A percentile compares a stretch with the other conserved stretches of the same genome.
These are phyloP conservation scores for Aspergillus sp. DNA, from an alignment of 2,329 filamentous ascomycete genomes.

Conservation along the genomic window DNA sequence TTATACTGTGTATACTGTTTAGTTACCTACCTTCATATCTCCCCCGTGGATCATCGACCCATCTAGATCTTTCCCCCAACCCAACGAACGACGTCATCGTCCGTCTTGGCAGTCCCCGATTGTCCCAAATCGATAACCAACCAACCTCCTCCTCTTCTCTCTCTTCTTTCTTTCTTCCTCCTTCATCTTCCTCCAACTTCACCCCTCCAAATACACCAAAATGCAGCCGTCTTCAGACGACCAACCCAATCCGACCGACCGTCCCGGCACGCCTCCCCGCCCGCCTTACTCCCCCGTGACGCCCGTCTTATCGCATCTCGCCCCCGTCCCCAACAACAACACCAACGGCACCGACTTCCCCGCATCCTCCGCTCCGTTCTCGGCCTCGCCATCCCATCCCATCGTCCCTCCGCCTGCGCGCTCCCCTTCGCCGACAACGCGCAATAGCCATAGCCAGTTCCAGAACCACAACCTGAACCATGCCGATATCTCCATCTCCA, in stretches of 20 bases:
- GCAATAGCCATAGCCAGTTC: not conserved
- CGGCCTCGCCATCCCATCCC: conserved; percentile 15
- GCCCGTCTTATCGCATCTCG: conserved; percentile 41
- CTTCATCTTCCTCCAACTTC: not conserved
- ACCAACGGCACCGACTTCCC: not conserved
- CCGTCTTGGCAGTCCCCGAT: no score
- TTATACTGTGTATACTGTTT: no score
- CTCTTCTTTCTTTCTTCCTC: not conserved
- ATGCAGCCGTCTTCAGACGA: conserved; percentile 23
- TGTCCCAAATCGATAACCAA: not conserved
- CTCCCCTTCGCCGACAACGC: conserved; percentile 29
- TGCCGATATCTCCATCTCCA: not conserved
- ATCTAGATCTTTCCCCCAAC: no score
- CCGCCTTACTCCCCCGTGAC: conserved; percentile 50
- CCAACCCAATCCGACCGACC: conserved; percentile 17
- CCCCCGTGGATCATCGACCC: no score
- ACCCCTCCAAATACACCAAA: conserved; percentile 12
- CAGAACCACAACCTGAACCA: not conserved
- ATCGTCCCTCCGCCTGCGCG: conserved; percentile 37
- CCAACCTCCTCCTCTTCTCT: not conserved
- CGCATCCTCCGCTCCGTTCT: conserved; percentile 16
- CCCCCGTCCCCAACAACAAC: conserved; percentile 21
- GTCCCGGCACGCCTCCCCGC: conserved; percentile 41
- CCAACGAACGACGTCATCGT: no score
- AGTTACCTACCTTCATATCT: no score